These are phyloP conservation scores for Nitzschia sp. DNA, from an alignment of 108 stramenopile species.

Conservation along the genomic window DNA sequence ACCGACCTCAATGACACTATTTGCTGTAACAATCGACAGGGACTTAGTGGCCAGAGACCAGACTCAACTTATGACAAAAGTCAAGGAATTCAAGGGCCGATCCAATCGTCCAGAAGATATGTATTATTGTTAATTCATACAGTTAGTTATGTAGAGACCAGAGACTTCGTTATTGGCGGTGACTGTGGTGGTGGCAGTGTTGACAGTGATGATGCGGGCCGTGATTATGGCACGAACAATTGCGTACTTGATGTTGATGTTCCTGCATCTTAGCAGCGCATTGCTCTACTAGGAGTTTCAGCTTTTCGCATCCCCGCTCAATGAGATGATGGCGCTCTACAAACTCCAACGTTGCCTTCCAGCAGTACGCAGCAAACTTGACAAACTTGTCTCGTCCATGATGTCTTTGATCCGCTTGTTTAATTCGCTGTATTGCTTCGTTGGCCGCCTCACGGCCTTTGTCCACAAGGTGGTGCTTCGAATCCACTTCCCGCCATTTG, in stretches of 20 bases:
- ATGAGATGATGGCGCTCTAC: constrained; percentile 30
- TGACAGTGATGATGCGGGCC: not conserved
- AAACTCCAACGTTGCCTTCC: constrained; percentile 22
- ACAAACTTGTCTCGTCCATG: constrained; percentile 51
- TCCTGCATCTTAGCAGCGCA: constrained; percentile 13
- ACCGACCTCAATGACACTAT: too few species aligned
- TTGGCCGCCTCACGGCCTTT: constrained; percentile 34
- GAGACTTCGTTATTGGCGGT: not conserved
- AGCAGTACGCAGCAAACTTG: constrained; percentile 15
- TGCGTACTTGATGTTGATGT: constrained; percentile 1
- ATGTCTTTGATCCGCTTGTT: constrained; percentile 64
- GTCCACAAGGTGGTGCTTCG: constrained; percentile 59
- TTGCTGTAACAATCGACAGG: too few species aligned
- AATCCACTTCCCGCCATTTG: constrained; percentile 50
- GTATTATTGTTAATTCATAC: constrained; percentile 9
- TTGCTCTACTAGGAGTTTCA: constrained; percentile 3
- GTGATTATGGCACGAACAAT: not conserved
- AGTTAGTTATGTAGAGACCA: not conserved
- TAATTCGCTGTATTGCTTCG: constrained; percentile 38
- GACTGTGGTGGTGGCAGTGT: not conserved
- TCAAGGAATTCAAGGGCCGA: too few species aligned
- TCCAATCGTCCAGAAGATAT: not conserved
- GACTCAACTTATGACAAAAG: too few species aligned
- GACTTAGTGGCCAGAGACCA: too few species aligned
- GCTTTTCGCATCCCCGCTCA: constrained; percentile 18